Conservation (phyloP, 2,329 filamentous ascomycete species). For the Byssoonygena ceratinophila region DNA sequence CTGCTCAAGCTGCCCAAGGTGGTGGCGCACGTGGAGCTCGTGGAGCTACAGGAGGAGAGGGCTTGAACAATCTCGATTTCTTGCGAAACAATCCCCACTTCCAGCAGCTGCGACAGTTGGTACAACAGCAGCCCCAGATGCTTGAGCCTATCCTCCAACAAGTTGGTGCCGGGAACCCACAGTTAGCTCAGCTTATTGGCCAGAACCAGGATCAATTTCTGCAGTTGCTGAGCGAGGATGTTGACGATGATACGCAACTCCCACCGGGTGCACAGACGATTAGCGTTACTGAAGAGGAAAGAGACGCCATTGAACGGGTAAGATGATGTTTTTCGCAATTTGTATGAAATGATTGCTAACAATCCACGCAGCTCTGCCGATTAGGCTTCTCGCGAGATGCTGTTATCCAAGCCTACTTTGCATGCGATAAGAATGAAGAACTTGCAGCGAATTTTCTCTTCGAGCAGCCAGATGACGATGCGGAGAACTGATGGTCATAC, state of each 20-base stretch:
- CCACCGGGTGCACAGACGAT: constrained; percentile 68
- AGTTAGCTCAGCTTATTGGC: constrained; percentile 83
- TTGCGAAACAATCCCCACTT: constrained; percentile 93
- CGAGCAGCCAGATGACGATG: constrained; percentile 82
- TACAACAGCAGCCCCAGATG: constrained; percentile 97
- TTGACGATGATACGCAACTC: constrained; percentile 62
- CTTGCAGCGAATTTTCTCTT: constrained; percentile 96
- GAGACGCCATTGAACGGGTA: constrained; percentile 92
- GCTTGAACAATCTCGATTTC: constrained; percentile 75
- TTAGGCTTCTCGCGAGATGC: constrained; percentile 87
- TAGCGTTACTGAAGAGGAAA: constrained; percentile 86
- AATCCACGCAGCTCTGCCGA: constrained; percentile 72
- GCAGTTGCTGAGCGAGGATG: constrained; percentile 76
- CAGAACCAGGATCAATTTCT: constrained; percentile 90
- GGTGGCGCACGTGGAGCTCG: constrained; percentile 28
- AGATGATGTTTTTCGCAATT: constrained; percentile 18
- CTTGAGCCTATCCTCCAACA: constrained; percentile 96
- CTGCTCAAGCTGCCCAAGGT: constrained; percentile 58
- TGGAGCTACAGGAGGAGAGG: constrained; percentile 18
- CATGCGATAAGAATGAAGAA: constrained; percentile 99
- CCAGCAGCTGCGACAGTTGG: constrained; percentile 91
- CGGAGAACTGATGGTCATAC: constrained; percentile 21
- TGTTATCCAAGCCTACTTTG: constrained; percentile 96
- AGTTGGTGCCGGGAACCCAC: constrained; percentile 86
- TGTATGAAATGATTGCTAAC: no score